Base-by-base conservation (phyloP, 768 basidiomycete species). In the Lanmaoa rubissima region DNA sequence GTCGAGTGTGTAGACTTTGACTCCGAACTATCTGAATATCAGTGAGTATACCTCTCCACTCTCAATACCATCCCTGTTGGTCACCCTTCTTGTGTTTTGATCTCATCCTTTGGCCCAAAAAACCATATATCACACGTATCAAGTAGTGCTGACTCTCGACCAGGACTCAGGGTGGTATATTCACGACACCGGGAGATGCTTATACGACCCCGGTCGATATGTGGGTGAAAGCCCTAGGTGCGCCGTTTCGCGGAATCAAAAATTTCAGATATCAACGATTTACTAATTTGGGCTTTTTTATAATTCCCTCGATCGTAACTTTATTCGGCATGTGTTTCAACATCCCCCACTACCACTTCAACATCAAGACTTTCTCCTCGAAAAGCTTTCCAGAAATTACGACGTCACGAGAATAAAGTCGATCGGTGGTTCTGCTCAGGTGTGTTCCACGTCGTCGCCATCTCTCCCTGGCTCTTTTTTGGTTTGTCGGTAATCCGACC, bases 191-290 rank as follows among this genome's bases (percentile, higher is more conserved):
- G 5, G 90, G 89, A 32, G 90, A 93, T 71, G 90, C 89, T 24
- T 92, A 88, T 68, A 92, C 89, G 39, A 92, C 91, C 8, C 91
- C 92, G 2, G 81, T 94, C 45, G 91, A 94, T 65, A 91, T 93
- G 88, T 93, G 91, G 91, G 84, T 92, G 53, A 91, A 90, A 69
- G 88, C 80, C 16, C 81, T 94, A 48, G 92, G 92, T 91, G 70
- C 54, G 57, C 43, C 41, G 35, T 49, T 48, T 61, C 58, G 74
- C 83, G 84, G 82, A 84, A 86, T 74, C 84, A 84, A 83, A 78
- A 76, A 79, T 82, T 78, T 77, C 72, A 61, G 64, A 68, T 70
- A 72, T 68, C 71, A 69, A 70, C 57, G 36, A 53, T 63, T 59
- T 59, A 73, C 71, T 65, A 73, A 72, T 73, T 73, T 68, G 64